Evolutionary conservation across 139 green algal genomes (phyloP), one percentile per base, ranked within the genome.

Genomic region (Deuterostichococcus epilithicus): DNA sequence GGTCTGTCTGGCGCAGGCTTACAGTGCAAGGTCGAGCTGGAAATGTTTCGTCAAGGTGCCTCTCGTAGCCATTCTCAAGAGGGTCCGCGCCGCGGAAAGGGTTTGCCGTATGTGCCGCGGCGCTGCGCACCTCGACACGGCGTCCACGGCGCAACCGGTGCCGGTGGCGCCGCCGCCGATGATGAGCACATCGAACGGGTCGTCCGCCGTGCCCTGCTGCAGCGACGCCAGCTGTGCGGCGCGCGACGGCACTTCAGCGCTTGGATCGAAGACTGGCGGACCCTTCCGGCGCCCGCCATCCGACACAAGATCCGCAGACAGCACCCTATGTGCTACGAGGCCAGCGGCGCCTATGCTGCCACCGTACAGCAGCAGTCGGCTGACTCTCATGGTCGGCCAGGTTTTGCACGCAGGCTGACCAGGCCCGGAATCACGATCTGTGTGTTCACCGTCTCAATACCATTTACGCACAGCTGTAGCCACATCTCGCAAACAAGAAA

Each of bases 81-180:
- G 22, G 32, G 20, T 30, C 8, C 35, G 13, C 5, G 63, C n/a
- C n/a, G n/a, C n/a, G n/a, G n/a, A n/a, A n/a, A n/a, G n/a, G n/a
- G n/a, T n/a, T n/a, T n/a, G n/a, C n/a, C n/a, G n/a, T n/a, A n/a
- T n/a, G n/a, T n/a, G n/a, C n/a, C n/a, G n/a, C n/a, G n/a, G n/a
- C n/a, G n/a, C n/a, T n/a, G n/a, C 68, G 59, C 70, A 97, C 92
- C 89, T 89, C 30, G 88, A 97, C 0, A 83, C 89, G 23, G 96
- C 96, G 82, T 99, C 96, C 10, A 98, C 58, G 0, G 95, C 95
- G 73, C 86, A 91, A 8, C 96, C 96, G 5, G 91, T 83, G 23
- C 96, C 96, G 0, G 96, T 99, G n/a, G 96, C 96, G 2, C 96
- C 96, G 13, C 96, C 96, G 10, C 94, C 94, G 36, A 98, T 93